Conservation (phyloP, 2,329 filamentous ascomycete genomes). For the Paraphoma chrysanthemicola region DNA sequence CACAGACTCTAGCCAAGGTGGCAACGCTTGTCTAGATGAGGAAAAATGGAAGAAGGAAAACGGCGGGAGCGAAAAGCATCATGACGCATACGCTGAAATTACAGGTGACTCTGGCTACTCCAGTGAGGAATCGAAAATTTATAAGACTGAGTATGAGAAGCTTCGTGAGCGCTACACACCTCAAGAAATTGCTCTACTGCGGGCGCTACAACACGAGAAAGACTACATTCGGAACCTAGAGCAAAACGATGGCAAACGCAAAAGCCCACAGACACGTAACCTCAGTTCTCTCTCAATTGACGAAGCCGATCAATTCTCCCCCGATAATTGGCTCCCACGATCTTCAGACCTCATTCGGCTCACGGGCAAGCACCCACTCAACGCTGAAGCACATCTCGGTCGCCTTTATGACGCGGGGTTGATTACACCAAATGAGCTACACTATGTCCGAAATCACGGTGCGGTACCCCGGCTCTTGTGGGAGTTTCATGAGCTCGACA, state of each 20-base stretch:
- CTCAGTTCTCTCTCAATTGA: constrained; percentile 50
- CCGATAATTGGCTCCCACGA: constrained; percentile 62
- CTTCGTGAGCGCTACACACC: constrained; percentile 47
- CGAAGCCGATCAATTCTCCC: constrained; percentile 59
- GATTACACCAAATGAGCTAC: constrained; percentile 59
- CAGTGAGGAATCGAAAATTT: constrained; percentile 24
- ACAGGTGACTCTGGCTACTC: constrained; percentile 20
- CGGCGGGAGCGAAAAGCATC: constrained; percentile 44
- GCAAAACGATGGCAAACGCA: constrained; percentile 53
- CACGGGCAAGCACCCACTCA: constrained; percentile 62
- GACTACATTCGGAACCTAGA: constrained; percentile 50
- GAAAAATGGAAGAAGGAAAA: constrained; percentile 27
- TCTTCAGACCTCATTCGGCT: constrained; percentile 56
- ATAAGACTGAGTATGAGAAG: constrained; percentile 34
- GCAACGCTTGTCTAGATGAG: constrained; percentile 32
- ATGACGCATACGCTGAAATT: constrained; percentile 44
- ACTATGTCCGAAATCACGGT: constrained; percentile 64
- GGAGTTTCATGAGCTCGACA: constrained; percentile 58
- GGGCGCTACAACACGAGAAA: constrained; percentile 55
- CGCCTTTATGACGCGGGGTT: constrained; percentile 56
- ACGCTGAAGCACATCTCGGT: constrained; percentile 55
- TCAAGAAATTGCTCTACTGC: constrained; percentile 48
- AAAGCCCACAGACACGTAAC: constrained; percentile 45
- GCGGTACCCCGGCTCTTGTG: constrained; percentile 59
- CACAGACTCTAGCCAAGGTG: constrained; percentile 9